These are phyloP conservation scores for Vitis hybrid DNA, from an alignment of 177 flowering plant genomes.

Conservation along the genomic window DNA sequence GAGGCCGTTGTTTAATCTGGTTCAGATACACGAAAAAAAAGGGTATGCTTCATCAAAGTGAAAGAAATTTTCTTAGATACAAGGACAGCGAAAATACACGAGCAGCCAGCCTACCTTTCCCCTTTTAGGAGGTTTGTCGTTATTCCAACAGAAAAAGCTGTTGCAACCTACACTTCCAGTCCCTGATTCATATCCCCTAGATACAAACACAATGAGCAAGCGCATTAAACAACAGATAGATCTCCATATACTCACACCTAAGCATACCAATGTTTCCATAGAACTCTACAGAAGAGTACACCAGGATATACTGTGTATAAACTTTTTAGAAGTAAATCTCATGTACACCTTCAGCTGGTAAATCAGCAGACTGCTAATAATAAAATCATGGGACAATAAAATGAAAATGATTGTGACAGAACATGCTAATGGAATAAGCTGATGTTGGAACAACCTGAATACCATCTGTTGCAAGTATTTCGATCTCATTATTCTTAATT, in stretches of 20 bases:
- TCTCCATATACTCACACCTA: background rate
- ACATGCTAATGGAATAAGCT: too few species aligned
- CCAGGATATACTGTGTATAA: too few species aligned
- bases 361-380: background rate
- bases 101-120: conserved; percentile 45
- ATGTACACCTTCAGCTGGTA: background rate
- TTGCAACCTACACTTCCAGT: conserved; percentile 50
- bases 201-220: conserved; percentile 1
- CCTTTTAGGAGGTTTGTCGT: conserved; percentile 33
- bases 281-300: too few species aligned
- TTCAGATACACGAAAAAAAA: conserved; percentile 2
- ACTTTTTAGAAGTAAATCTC: too few species aligned
- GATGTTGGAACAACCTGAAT: too few species aligned
- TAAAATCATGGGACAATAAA: too few species aligned
- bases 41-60: background rate
- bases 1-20: conserved; percentile 44
- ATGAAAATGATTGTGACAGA: too few species aligned
- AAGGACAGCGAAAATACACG: background rate
- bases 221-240: too few species aligned
- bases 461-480: too few species aligned
- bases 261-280: background rate
- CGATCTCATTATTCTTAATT: too few species aligned
- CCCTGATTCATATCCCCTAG: conserved; percentile 78
- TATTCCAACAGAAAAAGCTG: conserved; percentile 76
- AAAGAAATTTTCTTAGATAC: background rate